Conservation (phyloP, 2,329 filamentous ascomycete species). For the Claviceps monticola region DNA sequence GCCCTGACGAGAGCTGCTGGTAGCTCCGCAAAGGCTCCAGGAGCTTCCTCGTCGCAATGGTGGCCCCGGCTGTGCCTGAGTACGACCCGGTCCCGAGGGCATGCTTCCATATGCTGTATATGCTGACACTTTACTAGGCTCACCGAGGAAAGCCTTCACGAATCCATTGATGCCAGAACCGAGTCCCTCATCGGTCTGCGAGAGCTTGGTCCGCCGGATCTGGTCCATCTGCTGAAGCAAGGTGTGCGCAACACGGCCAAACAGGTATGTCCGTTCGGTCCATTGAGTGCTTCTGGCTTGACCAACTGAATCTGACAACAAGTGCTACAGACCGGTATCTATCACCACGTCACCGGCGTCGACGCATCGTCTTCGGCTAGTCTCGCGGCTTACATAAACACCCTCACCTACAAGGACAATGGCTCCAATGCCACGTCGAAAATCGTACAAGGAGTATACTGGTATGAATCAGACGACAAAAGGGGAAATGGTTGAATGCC, state of each 20-base stretch:
- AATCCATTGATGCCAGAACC: constrained; percentile 83
- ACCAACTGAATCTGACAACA: constrained; percentile 8
- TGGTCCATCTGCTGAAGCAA: constrained; percentile 85
- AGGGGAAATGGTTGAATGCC: too few species aligned
- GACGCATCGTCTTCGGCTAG: constrained; percentile 96
- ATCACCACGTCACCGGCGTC: constrained; percentile 94
- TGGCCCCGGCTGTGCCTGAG: constrained; percentile 65
- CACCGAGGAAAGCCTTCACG: constrained; percentile 83
- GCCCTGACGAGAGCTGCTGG: neutral
- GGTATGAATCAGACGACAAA: constrained; percentile 36
- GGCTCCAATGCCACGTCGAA: constrained; percentile 61
- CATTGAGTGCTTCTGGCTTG: neutral
- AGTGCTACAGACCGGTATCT: constrained; percentile 60
- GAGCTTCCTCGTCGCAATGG: constrained; percentile 36
- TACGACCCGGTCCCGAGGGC: constrained; percentile 25
- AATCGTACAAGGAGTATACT: constrained; percentile 88
- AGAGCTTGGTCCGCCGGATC: constrained; percentile 88
- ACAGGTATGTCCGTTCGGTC: constrained; percentile 27
- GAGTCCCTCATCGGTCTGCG: constrained; percentile 75
- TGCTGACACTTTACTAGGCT: constrained; percentile 44
- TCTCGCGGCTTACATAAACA: constrained; percentile 95
- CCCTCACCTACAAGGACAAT: constrained; percentile 77
- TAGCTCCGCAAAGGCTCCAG: neutral
- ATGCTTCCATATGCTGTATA: neutral
- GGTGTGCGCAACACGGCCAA: constrained; percentile 42